Base-by-base conservation (phyloP, 2,329 filamentous ascomycete species). In the Penicillium vulpinum region DNA sequence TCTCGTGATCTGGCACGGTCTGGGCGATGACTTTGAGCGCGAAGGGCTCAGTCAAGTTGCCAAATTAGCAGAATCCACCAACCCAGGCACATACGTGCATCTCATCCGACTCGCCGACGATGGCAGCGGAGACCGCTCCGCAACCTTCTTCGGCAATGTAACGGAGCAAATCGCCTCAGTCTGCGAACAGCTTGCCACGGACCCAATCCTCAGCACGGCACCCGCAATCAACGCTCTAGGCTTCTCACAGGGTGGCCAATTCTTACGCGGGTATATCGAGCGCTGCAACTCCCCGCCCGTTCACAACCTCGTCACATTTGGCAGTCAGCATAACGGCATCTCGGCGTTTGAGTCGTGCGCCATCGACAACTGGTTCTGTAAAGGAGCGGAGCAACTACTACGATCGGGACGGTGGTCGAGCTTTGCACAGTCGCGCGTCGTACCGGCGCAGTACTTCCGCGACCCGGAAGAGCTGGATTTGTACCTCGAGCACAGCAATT, bases 381-480 rank as follows among this genome's bases (percentile, higher is more conserved):
- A 87, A 60, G 86, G 85, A 26, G 91, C 91, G 44, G 89, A 93
- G 77, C 87, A 86, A 0, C 78, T 97, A 41, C 79, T 99, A 51
- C 85, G 86, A 57, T 85, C 85, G 41, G 93, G 93, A 67, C 91
- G 89, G 2, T 99, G 92, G 91, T 85, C 85, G 38, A 70, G 75
- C 26, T 88, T 88, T 66, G 90, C 94, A 6, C 94, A 97, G 80
- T 81, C 79, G 50, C 84, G 85, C 18, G 81, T 97, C 9, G 90
- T 99, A 4, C 94, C 94, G 0, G 93, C 94, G 31, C 94, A 99
- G 79, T 99, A 99, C 79, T 97, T 89, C 80, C 88, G 93, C 51
- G 85, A 92, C 62, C 84, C 84, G 54, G 73, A 79, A 56, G 78
- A 92, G 71, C 75, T 91, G 73, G 84, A 86, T 0, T 76, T 81